phyloP scores from a whole-genome alignment of 495 filamentous ascomycete genomes.

The Hyaloscypha bicolor region DNA sequence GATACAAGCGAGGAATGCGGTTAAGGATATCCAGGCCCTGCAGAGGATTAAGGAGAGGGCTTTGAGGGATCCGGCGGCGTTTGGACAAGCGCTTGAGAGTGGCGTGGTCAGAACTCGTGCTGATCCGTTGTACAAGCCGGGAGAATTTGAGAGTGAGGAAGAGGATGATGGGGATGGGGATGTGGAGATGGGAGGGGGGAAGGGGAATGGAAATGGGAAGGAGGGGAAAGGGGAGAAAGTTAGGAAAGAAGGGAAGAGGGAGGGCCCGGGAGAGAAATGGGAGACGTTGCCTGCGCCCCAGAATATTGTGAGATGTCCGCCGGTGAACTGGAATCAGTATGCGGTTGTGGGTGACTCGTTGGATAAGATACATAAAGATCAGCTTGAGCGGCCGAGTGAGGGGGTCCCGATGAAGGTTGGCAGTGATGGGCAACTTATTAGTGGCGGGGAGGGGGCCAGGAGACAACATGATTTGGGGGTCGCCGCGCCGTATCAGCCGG shows the following conservation, averaged over 20 bases:
- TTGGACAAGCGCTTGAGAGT: constrained; percentile 60
- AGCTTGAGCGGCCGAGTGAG: constrained; percentile 61
- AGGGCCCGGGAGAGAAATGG: constrained; percentile 29
- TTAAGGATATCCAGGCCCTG: constrained; percentile 68
- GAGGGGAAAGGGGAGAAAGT: constrained; percentile 17
- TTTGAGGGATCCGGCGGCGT: constrained; percentile 66
- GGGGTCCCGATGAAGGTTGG: constrained; percentile 51
- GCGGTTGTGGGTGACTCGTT: constrained; percentile 77
- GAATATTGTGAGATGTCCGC: constrained; percentile 79
- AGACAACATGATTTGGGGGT: constrained; percentile 56
- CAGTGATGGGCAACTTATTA: constrained; percentile 39
- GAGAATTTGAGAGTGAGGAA: constrained; percentile 45
- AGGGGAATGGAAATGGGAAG: not conserved
- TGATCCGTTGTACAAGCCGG: constrained; percentile 21
- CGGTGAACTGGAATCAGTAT: constrained; percentile 91
- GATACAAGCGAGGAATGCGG: constrained; percentile 74
- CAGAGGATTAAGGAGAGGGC: constrained; percentile 65
- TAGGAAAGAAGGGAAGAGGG: constrained; percentile 34
- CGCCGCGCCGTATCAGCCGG: constrained; percentile 75
- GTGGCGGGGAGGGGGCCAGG: constrained; percentile 30
- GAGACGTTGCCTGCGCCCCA: constrained; percentile 71
- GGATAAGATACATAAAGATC: constrained; percentile 82
- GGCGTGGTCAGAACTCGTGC: constrained; percentile 51
- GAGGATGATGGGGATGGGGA: constrained; percentile 30
- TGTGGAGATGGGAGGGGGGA: not conserved